Evolutionary conservation across 1,284 basidiomycete species (phyloP).

Genomic region (Naganishia liquefaciens): DNA sequence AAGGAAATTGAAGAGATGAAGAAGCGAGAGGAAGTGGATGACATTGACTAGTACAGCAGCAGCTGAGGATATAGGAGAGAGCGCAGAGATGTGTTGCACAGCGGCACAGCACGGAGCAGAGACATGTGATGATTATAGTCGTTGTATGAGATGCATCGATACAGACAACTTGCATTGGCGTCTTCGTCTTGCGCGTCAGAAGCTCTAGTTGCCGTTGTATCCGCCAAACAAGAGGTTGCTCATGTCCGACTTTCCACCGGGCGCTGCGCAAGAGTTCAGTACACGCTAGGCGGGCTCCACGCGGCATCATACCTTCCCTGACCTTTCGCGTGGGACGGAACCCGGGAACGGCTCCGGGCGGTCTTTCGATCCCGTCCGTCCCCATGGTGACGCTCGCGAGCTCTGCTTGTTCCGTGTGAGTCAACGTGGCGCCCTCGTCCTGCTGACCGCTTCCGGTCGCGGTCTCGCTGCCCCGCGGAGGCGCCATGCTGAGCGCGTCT

Average conservation of each 20-base stretch:
- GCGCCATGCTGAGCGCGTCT: constrained; percentile 51
- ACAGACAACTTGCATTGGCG: not conserved
- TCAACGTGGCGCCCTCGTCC: constrained; percentile 49
- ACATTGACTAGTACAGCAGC: constrained; percentile 27
- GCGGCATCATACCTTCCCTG: constrained; percentile 45
- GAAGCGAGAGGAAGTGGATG: constrained; percentile 33
- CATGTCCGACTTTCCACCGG: constrained; percentile 49
- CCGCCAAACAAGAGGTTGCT: constrained; percentile 49
- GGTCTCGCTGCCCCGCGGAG: constrained; percentile 36
- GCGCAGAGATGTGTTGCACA: not conserved
- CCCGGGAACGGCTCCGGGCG: constrained; percentile 35
- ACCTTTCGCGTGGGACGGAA: constrained; percentile 52
- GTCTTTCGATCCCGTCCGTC: constrained; percentile 20
- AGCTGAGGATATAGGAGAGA: not conserved
- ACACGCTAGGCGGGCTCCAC: not conserved
- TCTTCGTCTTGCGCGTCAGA: not conserved
- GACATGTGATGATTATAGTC: not conserved
- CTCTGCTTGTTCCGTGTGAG: constrained; percentile 46
- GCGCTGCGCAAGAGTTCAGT: constrained; percentile 36
- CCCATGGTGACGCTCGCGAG: constrained; percentile 29
- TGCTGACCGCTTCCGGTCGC: constrained; percentile 25
- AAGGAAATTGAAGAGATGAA: constrained; percentile 36
- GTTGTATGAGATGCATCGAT: not conserved
- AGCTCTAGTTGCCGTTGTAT: constrained; percentile 42
- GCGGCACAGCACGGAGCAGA: not conserved